These are phyloP conservation scores for Blastocystis sp. DNA, from an alignment of 352 stramenopile genomes.

Conservation along the genomic window DNA sequence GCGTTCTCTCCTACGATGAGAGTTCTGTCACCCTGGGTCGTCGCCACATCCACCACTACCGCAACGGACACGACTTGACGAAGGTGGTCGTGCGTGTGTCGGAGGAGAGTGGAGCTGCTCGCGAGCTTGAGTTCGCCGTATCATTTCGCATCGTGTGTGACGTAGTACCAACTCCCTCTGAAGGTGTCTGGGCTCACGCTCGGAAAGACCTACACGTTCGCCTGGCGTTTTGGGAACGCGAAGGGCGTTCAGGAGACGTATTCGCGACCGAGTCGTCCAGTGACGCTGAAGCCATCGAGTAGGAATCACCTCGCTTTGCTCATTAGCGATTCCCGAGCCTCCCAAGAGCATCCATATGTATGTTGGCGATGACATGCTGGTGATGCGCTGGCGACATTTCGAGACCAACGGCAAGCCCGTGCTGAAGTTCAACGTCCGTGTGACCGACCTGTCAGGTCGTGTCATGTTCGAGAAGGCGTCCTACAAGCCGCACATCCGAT, in stretches of 20 bases:
- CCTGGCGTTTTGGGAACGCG: slow-evolving; percentile 16
- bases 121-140: slow-evolving; percentile 16
- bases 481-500: not conserved
- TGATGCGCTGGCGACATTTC: not conserved
- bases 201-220: slow-evolving; percentile 4
- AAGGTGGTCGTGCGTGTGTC: not conserved
- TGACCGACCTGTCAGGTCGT: not conserved
- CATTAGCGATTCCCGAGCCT: not conserved
- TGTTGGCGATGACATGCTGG: not conserved
- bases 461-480: slow-evolving; percentile 39
- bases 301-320: not conserved
- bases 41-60: slow-evolving; percentile 21
- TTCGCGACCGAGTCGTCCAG: not conserved
- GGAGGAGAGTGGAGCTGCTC: not conserved
- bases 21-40: slow-evolving; percentile 31
- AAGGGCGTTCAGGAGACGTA: slow-evolving; percentile 19
- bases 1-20: slow-evolving; percentile 36
- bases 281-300: not conserved
- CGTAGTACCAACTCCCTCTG: slow-evolving; percentile 17
- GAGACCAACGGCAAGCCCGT: not conserved
- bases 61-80: slow-evolving; percentile 17
- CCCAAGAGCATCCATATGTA: not conserved
- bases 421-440: slow-evolving; percentile 30
- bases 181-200: not conserved
- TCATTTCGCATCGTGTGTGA: not conserved